Percentiles rank a stretch among this genome's conserved stretches.
phyloP scores from a whole-genome alignment of 148 eudicot genomes.

The Arbutus unedo region DNA sequence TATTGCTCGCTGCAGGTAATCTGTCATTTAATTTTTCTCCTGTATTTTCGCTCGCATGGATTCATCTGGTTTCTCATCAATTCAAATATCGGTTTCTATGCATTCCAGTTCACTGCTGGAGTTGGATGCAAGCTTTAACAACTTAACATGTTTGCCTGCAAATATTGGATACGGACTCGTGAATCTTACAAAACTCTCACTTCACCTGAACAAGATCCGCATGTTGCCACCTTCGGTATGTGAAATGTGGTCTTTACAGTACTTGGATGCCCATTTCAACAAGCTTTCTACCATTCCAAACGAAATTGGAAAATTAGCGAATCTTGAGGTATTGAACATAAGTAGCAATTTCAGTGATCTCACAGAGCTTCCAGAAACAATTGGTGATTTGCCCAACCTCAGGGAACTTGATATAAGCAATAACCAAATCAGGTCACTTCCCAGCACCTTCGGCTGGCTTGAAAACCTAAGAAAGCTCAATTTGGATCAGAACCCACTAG shows the following conservation, averaged over 20 bases:
- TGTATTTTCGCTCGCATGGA: background rate
- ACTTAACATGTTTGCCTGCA: conserved; percentile 30
- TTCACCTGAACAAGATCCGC: conserved; percentile 34
- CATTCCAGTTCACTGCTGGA: conserved; percentile 35
- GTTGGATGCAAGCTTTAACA: conserved; percentile 38
- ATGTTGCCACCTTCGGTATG: conserved; percentile 30
- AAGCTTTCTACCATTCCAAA: conserved; percentile 29
- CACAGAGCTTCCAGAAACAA: conserved; percentile 29
- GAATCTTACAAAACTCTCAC: conserved; percentile 29
- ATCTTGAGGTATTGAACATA: conserved; percentile 37
- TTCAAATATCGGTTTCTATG: background rate
- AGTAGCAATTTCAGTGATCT: conserved; percentile 36
- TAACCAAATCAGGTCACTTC: conserved; percentile 40
- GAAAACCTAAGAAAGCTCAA: conserved; percentile 27
- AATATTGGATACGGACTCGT: conserved; percentile 35
- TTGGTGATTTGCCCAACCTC: conserved; percentile 28
- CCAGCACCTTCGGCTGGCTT: conserved; percentile 31
- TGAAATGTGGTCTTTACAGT: conserved; percentile 25
- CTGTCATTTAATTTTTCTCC: too few species aligned
- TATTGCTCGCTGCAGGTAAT: too few species aligned
- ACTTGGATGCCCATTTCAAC: conserved; percentile 36
- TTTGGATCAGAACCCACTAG: conserved; percentile 39
- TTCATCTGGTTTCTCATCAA: background rate
- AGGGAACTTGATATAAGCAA: conserved; percentile 40
- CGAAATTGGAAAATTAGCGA: conserved; percentile 28